These are phyloP conservation scores for Xylariaceae sp. DNA, from an alignment of 2,329 filamentous ascomycete genomes.

Conservation along the genomic window DNA sequence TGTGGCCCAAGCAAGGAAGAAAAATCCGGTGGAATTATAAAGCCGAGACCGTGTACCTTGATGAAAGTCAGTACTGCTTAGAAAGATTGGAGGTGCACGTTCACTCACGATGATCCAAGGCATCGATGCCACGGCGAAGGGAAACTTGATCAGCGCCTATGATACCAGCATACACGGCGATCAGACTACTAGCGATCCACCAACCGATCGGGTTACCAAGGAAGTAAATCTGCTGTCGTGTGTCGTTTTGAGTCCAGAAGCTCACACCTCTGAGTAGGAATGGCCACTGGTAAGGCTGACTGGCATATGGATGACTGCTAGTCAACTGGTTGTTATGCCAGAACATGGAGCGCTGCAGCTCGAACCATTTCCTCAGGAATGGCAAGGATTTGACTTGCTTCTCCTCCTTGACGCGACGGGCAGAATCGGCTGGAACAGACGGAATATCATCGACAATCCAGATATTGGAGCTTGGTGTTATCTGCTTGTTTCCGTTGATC, in stretches of 20 bases:
- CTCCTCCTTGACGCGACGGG: slow-evolving; percentile 70
- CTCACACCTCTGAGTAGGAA: slow-evolving; percentile 95
- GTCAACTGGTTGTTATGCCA: slow-evolving; percentile 98
- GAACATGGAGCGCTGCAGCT: slow-evolving; percentile 97
- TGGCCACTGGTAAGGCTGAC: slow-evolving; percentile 94
- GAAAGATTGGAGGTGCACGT: background rate
- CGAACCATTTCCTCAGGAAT: slow-evolving; percentile 92
- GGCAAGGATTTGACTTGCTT: slow-evolving; percentile 77
- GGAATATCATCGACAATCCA: slow-evolving; percentile 92
- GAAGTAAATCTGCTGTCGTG: slow-evolving; percentile 96
- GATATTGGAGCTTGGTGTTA: slow-evolving; percentile 82
- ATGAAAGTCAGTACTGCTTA: slow-evolving; percentile 11
- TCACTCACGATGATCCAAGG: slow-evolving; percentile 83
- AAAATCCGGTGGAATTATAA: slow-evolving; percentile 98
- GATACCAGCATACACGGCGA: slow-evolving; percentile 92
- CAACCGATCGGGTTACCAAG: slow-evolving; percentile 94
- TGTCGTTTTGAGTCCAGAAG: slow-evolving; percentile 98
- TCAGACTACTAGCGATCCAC: slow-evolving; percentile 90
- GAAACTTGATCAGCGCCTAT: slow-evolving; percentile 90
- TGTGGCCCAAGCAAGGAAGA: slow-evolving; percentile 96
- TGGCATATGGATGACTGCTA: slow-evolving; percentile 93
- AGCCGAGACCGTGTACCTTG: slow-evolving; percentile 83
- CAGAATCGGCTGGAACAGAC: slow-evolving; percentile 67
- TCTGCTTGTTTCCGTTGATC: slow-evolving; percentile 98
- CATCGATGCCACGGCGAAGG: slow-evolving; percentile 86